Base-by-base conservation (phyloP, 805 yeast genomes). In the Yarrowia bubula region DNA sequence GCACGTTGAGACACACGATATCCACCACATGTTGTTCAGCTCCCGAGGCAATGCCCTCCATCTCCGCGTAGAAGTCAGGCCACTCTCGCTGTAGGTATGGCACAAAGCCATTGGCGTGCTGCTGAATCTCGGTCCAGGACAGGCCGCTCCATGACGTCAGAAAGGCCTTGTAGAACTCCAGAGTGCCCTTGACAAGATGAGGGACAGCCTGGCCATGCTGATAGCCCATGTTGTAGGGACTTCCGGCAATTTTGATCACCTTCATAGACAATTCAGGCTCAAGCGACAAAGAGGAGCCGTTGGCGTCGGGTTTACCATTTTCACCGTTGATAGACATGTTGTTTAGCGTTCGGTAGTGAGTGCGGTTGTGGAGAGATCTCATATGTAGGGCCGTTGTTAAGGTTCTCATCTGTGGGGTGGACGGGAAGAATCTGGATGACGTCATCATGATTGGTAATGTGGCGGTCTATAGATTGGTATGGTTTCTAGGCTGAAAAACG, bases 41-140 rank as follows among this genome's bases (percentile, higher is more conserved):
- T 1, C 81, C 81, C 11, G 73, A 75, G 1, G 81, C 77, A 33
- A 79, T 70, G 14, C 81, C 81, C 57, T 70, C 61, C 48, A 78
- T 65, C 68, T 78, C 81, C 15, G 76, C 75, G 32, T 72, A 64
- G 35, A 77, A 69, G 22, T 76, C 78, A 2, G 74, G 74, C 68
- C 73, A 71, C 9, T 69, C 67, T 1, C 51, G 28, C 58, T 75
- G 66, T 13, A 78, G 63, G 47, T 71, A 60, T 1, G 76, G 74
- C 11, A 74, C 61, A 67, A 74, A 78, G 42, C 67, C 69, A 15
- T 64, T 22, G 8, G 76, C 75, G 22, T 72, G 68, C n/a, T 57
- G 55, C 43, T 68, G 67, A 8, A 78, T 79, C 37, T 68, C 70
- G 3, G 69, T 70, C 76, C 80, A 78, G 8, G 67, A 61, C 50